Base-by-base conservation (phyloP, 2,329 filamentous ascomycete species). In the Cyphellophora europaea region DNA sequence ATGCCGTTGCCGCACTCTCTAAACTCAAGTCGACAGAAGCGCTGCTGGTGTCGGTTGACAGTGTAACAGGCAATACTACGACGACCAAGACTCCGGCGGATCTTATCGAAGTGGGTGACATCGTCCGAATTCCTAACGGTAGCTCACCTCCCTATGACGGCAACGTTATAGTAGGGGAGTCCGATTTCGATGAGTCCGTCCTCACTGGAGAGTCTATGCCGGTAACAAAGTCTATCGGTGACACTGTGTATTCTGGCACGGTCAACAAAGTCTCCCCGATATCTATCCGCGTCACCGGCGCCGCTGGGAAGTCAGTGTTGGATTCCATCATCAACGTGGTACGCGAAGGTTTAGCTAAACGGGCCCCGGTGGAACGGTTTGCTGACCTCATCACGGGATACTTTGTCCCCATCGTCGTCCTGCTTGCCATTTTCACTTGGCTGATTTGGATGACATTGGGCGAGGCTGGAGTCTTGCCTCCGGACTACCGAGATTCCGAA, bases 311-410 rank as follows among this genome's bases (percentile, higher is more conserved):
- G 53, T 96, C 89, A 1, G 89, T 95, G 57, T 77, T 98, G 36
- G 93, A 86, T 59, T 89, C 95, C 59, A 96, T 98, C 46, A 89
- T 98, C 43, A 89, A 91, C 58, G 73, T 96, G 11, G 91, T 96
- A 0, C 89, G 96, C 58, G 85, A 95, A 55, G 91, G 89, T 2
- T 91, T 96, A 58, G 95, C 88, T 3, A 88, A 78, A 32, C 76
- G 89, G 23, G 91, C 89, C 5, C 89, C 89, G 0, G 96, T 98
- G 40, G 89, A 96, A 58, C 77, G 84, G 30, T 73, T 95, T 52
- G 91, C 87, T 4, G 89, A 98, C 58, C 77, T 74, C 3, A 74
- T 96, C 32, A 88, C 91, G 14, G 88, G 89, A 11, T 91, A 91
- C 57, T 96, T 96, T 50, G 84, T 96, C 2, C 89, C 89, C 1